phyloP scores from a whole-genome alignment of 331 rosid species.

The Quercus phellos region DNA sequence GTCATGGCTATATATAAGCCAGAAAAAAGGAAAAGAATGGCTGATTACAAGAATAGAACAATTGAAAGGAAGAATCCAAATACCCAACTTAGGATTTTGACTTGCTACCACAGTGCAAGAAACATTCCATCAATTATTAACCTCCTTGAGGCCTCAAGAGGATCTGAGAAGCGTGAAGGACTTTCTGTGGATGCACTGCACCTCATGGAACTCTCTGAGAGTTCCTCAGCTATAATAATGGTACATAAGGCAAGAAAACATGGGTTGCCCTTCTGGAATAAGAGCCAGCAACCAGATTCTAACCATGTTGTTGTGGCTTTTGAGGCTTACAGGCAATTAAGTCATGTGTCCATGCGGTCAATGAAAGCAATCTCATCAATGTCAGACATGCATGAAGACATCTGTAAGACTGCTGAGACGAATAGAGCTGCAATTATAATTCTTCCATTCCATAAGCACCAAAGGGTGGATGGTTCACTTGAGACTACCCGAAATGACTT shows the following conservation, averaged over 20 bases:
- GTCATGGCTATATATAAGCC: slow-evolving; percentile 59
- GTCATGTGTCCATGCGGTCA: slow-evolving; percentile 58
- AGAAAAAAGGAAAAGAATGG: slow-evolving; percentile 34
- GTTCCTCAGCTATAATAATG: slow-evolving; percentile 78
- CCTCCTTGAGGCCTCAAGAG: slow-evolving; percentile 76
- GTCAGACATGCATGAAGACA: slow-evolving; percentile 67
- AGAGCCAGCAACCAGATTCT: slow-evolving; percentile 31
- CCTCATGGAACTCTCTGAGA: slow-evolving; percentile 78
- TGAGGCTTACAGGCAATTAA: slow-evolving; percentile 65
- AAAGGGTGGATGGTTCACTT: slow-evolving; percentile 54
- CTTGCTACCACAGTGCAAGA: slow-evolving; percentile 58
- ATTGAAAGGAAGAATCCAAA: slow-evolving; percentile 46
- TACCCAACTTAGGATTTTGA: slow-evolving; percentile 58
- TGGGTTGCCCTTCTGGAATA: slow-evolving; percentile 77
- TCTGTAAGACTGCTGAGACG: slow-evolving; percentile 63
- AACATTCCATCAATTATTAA: slow-evolving; percentile 69
- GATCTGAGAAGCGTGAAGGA: slow-evolving; percentile 44
- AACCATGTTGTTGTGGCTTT: slow-evolving; percentile 55
- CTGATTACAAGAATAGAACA: slow-evolving; percentile 53
- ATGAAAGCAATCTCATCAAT: slow-evolving; percentile 77
- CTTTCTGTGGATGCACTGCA: slow-evolving; percentile 79
- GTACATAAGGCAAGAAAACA: slow-evolving; percentile 68
- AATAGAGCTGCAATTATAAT: slow-evolving; percentile 59
- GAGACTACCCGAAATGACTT: slow-evolving; percentile 50
- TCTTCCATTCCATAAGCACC: slow-evolving; percentile 85